Conservation (phyloP, 805 yeast species). For the Candida dajiaensis region DNA sequence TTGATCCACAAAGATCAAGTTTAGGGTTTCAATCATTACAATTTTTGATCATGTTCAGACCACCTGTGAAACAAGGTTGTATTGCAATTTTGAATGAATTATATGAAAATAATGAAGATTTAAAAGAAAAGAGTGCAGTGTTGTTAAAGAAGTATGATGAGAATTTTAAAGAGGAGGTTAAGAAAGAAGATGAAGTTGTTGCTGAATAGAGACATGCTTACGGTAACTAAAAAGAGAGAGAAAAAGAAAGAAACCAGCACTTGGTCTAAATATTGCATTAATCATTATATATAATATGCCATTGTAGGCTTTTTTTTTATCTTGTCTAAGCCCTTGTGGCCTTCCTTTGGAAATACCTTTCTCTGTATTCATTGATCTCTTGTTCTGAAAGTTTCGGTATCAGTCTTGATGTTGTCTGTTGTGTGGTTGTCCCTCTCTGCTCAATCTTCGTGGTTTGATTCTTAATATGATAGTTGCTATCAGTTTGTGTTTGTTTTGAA, state of each 20-base stretch:
- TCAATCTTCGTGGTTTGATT: too few species aligned
- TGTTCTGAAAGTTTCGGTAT: constrained; percentile 14
- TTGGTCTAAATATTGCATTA: too few species aligned
- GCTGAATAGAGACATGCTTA: neutral
- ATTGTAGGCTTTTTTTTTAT: too few species aligned
- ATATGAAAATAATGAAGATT: constrained; percentile 41
- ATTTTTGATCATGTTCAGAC: constrained; percentile 82
- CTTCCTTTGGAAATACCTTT: constrained; percentile 13
- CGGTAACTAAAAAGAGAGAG: too few species aligned
- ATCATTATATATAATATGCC: neutral
- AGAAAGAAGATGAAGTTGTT: neutral
- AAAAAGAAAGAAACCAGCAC: too few species aligned
- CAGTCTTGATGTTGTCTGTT: constrained; percentile 8
- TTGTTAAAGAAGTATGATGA: constrained; percentile 41
- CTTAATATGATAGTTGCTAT: too few species aligned
- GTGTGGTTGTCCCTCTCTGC: too few species aligned
- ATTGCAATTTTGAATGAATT: constrained; percentile 43
- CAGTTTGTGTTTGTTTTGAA: constrained; percentile 8
- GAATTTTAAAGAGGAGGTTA: constrained; percentile 8
- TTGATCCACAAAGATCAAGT: constrained; percentile 77
- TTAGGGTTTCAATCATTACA: constrained; percentile 81
- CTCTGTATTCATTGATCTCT: constrained; percentile 11
- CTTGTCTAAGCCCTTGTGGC: neutral
- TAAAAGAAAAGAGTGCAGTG: constrained; percentile 40
- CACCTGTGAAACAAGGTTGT: constrained; percentile 63